phyloP scores from a whole-genome alignment of 176 grass and related monocot species.

The Hsuehochloa calcarea region DNA sequence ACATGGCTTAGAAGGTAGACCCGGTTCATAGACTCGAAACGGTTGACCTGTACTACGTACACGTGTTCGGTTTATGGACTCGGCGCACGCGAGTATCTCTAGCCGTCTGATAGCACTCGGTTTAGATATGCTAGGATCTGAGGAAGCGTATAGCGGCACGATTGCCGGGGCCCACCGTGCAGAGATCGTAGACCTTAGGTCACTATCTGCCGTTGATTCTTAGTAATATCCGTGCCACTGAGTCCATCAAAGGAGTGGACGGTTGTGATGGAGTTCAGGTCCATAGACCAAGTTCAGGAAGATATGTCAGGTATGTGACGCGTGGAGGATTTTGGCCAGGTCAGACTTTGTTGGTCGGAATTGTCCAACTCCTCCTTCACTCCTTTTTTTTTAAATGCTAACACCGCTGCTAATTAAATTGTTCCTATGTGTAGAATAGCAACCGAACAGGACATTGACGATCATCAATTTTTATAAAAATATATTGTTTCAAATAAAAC shows the following conservation, averaged over 20 bases:
- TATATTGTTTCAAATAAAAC: too few relatives aligned
- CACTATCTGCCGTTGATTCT: neutral
- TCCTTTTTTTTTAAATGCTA: conserved; percentile 12
- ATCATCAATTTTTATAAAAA: too few relatives aligned
- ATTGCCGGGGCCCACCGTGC: neutral
- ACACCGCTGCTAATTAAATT: neutral
- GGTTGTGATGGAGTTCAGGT: neutral
- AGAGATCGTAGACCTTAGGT: neutral
- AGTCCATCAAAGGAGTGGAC: neutral
- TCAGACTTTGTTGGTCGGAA: conserved; percentile 31
- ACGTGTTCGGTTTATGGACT: conserved; percentile 5
- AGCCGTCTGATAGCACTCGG: neutral
- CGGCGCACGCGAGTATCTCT: neutral
- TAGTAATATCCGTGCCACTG: neutral
- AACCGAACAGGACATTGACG: too few relatives aligned
- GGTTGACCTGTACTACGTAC: neutral
- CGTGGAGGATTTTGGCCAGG: conserved; percentile 35
- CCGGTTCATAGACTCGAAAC: neutral
- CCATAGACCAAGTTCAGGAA: conserved; percentile 13
- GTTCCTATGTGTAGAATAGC: neutral
- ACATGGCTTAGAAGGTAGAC: neutral
- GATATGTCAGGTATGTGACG: neutral
- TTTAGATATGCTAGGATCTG: neutral
- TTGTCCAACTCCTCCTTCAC: conserved; percentile 7
- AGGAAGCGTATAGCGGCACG: conserved; percentile 8